phyloP scores from a whole-genome alignment of 164 flowering plant genomes.

The Vitis rupestris region DNA sequence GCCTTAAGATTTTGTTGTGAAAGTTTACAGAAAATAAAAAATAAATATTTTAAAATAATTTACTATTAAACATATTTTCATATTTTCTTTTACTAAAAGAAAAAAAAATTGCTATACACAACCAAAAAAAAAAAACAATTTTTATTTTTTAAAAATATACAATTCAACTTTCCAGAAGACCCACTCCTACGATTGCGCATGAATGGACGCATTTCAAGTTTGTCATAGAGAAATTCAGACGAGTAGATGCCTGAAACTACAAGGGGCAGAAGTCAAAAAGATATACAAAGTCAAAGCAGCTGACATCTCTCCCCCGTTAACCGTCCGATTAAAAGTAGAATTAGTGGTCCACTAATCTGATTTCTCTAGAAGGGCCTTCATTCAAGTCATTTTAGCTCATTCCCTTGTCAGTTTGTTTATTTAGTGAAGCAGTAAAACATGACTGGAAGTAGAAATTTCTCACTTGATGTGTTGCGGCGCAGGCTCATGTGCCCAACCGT shows the following conservation, averaged over 20 bases:
- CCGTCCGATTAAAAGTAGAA: not conserved
- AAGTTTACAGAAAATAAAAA: too few species aligned
- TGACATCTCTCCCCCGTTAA: not conserved
- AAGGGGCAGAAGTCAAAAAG: constrained; percentile 5
- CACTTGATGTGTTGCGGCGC: not conserved
- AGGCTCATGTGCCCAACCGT: not conserved
- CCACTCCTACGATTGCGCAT: constrained; percentile 19
- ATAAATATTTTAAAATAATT: too few species aligned
- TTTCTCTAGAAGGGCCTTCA: not conserved
- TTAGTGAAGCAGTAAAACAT: too few species aligned
- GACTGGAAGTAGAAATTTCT: too few species aligned
- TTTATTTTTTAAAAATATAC: too few species aligned
- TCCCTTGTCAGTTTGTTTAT: too few species aligned
- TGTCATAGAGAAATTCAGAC: not conserved
- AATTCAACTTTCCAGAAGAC: not conserved
- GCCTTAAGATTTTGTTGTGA: too few species aligned
- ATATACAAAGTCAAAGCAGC: not conserved
- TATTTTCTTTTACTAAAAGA: too few species aligned
- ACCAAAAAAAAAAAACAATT: too few species aligned
- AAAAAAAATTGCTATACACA: too few species aligned
- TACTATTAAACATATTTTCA: too few species aligned
- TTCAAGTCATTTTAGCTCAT: not conserved
- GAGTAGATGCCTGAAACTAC: not conserved
- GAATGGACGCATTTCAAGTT: constrained; percentile 1
- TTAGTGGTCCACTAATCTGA: not conserved